Conservation (phyloP, 305 asterid species). For the Rubia tinctorum region DNA sequence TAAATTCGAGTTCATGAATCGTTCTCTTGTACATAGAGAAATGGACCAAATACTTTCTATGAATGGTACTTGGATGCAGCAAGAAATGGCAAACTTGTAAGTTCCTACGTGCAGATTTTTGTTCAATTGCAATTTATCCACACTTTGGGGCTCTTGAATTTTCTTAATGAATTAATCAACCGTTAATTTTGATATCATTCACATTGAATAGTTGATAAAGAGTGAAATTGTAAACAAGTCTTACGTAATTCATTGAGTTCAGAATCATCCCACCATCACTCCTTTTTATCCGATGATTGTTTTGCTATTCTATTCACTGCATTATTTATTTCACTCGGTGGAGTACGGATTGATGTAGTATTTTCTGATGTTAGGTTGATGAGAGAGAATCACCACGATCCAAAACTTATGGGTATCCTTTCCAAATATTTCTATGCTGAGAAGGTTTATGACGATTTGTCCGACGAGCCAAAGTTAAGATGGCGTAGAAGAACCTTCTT, state of each 20-base stretch:
- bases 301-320: neutral
- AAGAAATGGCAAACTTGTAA: conserved; percentile 51
- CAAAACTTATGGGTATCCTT: conserved; percentile 31
- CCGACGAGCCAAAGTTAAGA: conserved; percentile 46
- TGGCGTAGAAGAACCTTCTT: conserved; percentile 54
- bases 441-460: conserved; percentile 54
- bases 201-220: neutral
- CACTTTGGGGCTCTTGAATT: neutral
- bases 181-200: neutral
- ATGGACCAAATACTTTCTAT: conserved; percentile 47
- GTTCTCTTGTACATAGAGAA: conserved; percentile 15
- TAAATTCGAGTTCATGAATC: conserved; percentile 28
- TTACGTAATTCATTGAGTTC: conserved; percentile 33
- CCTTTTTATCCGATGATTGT: neutral
- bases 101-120: conserved; percentile 20
- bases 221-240: neutral
- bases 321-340: neutral
- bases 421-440: conserved; percentile 61
- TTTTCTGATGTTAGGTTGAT: conserved; percentile 41
- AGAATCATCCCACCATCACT: neutral
- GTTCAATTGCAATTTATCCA: neutral
- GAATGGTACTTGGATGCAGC: conserved; percentile 65
- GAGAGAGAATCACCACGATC: conserved; percentile 30
- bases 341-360: conserved; percentile 1
- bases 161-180: neutral